These are phyloP conservation scores for Mimosa bimucronata DNA, from an alignment of 306 rosid species.

Conservation along the genomic window DNA sequence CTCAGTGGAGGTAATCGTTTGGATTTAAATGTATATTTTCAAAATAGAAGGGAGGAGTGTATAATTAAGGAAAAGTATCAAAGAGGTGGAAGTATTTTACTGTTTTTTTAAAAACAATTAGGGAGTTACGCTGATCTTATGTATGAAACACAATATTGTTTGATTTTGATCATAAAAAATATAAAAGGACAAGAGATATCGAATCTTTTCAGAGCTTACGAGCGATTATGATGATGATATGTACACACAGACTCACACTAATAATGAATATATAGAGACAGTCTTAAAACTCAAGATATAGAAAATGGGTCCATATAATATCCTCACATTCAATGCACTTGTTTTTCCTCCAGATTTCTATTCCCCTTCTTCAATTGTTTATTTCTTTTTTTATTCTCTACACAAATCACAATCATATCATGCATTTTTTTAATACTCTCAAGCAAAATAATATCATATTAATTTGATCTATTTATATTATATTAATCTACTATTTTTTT, in stretches of 20 bases:
- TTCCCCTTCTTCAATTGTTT: too few relatives aligned
- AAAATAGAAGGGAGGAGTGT: too few relatives aligned
- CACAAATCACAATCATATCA: background rate
- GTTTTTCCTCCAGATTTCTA: background rate
- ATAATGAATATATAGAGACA: slow-evolving; percentile 24
- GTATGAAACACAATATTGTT: background rate
- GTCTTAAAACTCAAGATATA: slow-evolving; percentile 14
- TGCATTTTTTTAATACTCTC: background rate
- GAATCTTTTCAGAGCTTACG: background rate
- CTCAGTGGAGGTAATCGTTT: too few relatives aligned
- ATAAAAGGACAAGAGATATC: background rate
- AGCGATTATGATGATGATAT: background rate
- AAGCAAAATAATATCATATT: background rate
- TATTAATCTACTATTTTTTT: too few relatives aligned
- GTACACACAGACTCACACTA: background rate
- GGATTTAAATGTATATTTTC: too few relatives aligned
- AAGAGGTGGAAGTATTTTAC: too few relatives aligned
- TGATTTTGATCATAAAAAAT: background rate
- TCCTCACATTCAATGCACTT: background rate
- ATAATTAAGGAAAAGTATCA: too few relatives aligned
- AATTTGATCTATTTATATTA: background rate
- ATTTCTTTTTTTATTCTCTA: background rate
- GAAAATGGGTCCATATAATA: slow-evolving; percentile 6
- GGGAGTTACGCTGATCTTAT: background rate
- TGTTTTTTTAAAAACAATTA: background rate